Conservation (phyloP, 2,329 filamentous ascomycete genomes). For the Verticillium nonalfalfae region DNA sequence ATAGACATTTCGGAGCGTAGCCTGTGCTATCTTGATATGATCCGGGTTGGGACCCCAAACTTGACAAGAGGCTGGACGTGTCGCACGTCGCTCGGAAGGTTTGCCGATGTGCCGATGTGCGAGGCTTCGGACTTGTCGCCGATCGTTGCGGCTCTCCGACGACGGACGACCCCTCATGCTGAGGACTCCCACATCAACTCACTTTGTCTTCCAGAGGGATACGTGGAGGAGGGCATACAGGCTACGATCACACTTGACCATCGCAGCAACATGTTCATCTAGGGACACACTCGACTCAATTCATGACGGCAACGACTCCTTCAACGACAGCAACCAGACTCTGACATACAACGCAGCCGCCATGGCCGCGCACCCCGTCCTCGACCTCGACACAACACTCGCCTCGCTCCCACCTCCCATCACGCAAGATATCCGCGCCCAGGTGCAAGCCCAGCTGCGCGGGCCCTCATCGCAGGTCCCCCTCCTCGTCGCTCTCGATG, state of each 20-base stretch:
- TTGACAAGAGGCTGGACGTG: too few species aligned
- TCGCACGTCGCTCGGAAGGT: neutral
- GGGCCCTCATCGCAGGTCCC: slow-evolving; percentile 11
- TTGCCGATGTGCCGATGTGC: neutral
- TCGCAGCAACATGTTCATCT: too few species aligned
- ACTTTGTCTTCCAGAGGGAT: too few species aligned
- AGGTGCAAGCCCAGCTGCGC: neutral
- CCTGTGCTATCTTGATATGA: too few species aligned
- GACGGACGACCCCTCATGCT: neutral
- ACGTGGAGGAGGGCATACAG: too few species aligned
- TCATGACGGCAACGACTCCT: too few species aligned
- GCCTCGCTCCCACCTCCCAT: neutral
- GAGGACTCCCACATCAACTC: too few species aligned
- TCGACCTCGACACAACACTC: neutral
- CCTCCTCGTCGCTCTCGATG: slow-evolving; percentile 36
- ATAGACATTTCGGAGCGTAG: neutral
- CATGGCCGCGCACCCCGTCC: neutral
- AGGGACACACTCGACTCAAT: too few species aligned
- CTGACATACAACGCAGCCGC: neutral
- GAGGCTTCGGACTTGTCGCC: neutral
- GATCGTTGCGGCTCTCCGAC: neutral
- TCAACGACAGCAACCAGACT: too few species aligned
- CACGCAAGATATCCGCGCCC: neutral
- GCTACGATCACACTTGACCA: too few species aligned
- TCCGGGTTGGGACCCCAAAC: too few species aligned